Evolutionary conservation across 2,329 filamentous ascomycete genomes (phyloP).

Genomic region (Aspergillus vadensis): DNA sequence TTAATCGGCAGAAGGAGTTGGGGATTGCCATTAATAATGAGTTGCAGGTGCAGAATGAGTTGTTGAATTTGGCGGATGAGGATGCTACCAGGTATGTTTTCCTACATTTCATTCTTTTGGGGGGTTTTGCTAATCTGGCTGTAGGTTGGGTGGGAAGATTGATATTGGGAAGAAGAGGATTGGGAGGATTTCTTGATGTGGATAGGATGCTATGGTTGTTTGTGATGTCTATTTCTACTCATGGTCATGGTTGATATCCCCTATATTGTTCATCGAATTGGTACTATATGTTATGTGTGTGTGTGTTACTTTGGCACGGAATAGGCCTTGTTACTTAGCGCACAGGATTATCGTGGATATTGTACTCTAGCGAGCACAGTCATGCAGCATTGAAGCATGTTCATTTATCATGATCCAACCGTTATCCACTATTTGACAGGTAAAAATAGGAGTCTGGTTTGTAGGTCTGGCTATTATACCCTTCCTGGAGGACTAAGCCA

Average conservation of each 20-base stretch:
- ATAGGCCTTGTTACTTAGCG: neutral
- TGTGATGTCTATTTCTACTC: neutral
- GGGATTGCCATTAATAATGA: constrained; percentile 65
- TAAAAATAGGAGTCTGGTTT: neutral
- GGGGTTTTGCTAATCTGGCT: constrained; percentile 19
- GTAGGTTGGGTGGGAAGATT: constrained; percentile 48
- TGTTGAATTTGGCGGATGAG: constrained; percentile 61
- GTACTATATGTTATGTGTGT: neutral
- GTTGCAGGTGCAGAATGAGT: constrained; percentile 62
- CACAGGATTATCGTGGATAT: neutral
- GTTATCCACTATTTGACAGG: neutral
- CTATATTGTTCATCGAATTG: neutral
- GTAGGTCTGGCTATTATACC: neutral
- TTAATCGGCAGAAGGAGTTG: constrained; percentile 62
- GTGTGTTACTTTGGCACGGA: neutral
- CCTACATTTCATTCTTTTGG: constrained; percentile 8
- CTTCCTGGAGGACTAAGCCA: neutral
- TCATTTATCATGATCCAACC: neutral
- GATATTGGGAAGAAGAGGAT: constrained; percentile 52
- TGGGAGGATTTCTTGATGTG: constrained; percentile 47
- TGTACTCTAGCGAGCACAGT: constrained; percentile 8
- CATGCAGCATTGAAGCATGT: neutral
- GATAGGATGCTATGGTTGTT: neutral
- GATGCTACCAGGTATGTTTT: constrained; percentile 54
- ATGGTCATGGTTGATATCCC: neutral